Evolutionary conservation across 768 basidiomycete genomes (phyloP).

Genomic region (Xerocomellus amylosporus): DNA sequence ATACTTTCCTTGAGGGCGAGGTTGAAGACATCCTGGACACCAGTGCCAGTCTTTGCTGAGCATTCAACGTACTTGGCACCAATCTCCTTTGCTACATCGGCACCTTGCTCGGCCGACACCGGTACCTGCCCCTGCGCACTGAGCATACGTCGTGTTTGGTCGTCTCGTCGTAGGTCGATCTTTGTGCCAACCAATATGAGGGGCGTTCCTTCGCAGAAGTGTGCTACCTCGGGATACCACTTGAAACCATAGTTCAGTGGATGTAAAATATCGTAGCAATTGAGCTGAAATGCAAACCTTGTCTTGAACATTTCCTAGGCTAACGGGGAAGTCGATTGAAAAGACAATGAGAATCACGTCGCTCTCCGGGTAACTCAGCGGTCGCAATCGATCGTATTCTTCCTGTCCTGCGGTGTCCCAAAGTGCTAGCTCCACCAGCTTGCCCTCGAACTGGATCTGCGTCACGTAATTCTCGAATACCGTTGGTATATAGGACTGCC

Average conservation of each 20-base stretch:
- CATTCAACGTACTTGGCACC: slow-evolving; percentile 94
- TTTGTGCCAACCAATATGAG: slow-evolving; percentile 93
- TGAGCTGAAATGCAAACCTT: slow-evolving; percentile 51
- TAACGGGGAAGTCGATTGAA: slow-evolving; percentile 89
- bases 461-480: slow-evolving; percentile 95
- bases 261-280: neutral
- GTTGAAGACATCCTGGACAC: slow-evolving; percentile 90
- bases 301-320: slow-evolving; percentile 86
- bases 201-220: slow-evolving; percentile 88
- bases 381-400: slow-evolving; percentile 89
- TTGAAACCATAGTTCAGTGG: slow-evolving; percentile 31
- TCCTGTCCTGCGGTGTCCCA: slow-evolving; percentile 99
- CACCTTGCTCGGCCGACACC: slow-evolving; percentile 80
- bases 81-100: slow-evolving; percentile 84
- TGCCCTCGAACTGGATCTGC: slow-evolving; percentile 80
- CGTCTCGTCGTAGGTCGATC: slow-evolving; percentile 84
- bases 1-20: slow-evolving; percentile 88
- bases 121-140: slow-evolving; percentile 85
- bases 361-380: slow-evolving; percentile 84
- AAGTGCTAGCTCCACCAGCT: slow-evolving; percentile 90
- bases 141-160: slow-evolving; percentile 83
- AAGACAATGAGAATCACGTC: slow-evolving; percentile 93
- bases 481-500: slow-evolving; percentile 86
- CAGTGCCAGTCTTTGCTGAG: slow-evolving; percentile 85
- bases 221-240: slow-evolving; percentile 93